These are phyloP conservation scores for Meyerozyma smithsonii DNA, from an alignment of 1,139 yeast genomes.

Conservation along the genomic window DNA sequence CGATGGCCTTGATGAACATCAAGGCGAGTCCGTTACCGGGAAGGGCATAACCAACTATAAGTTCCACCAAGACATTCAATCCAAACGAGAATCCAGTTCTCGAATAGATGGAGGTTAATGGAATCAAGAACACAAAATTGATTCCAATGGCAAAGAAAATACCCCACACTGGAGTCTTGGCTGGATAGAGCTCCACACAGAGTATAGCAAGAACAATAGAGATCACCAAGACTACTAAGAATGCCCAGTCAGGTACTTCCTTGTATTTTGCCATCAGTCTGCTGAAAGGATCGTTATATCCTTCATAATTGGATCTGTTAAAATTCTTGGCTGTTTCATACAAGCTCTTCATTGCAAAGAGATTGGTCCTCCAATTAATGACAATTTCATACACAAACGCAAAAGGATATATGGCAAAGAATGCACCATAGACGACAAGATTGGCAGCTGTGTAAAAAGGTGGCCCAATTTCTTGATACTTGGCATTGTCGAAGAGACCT, in stretches of 20 bases:
- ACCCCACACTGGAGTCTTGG: constrained; percentile 54
- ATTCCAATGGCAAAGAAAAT: constrained; percentile 54
- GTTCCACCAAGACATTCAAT: constrained; percentile 54
- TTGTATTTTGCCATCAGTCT: constrained; percentile 18
- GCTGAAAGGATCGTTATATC: constrained; percentile 18
- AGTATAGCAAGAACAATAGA: constrained; percentile 21
- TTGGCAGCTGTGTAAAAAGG: constrained; percentile 57
- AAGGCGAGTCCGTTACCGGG: constrained; percentile 62
- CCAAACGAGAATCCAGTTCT: constrained; percentile 51
- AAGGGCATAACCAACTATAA: constrained; percentile 57
- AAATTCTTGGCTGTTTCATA: constrained; percentile 6
- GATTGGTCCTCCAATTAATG: constrained; percentile 7
- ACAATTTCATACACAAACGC: constrained; percentile 10
- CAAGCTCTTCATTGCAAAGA: constrained; percentile 8
- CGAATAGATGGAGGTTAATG: constrained; percentile 43
- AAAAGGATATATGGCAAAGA: constrained; percentile 16
- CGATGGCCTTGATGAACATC: constrained; percentile 55
- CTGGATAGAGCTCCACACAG: constrained; percentile 42
- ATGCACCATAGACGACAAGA: constrained; percentile 15
- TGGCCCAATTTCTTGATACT: constrained; percentile 32
- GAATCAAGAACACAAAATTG: constrained; percentile 52
- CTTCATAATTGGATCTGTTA: constrained; percentile 13
- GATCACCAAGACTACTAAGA: constrained; percentile 14
- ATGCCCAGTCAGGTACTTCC: constrained; percentile 22
- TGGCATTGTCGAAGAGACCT: constrained; percentile 12